Percentiles rank a stretch among this genome's conserved stretches.
Conservation (phyloP, 1,284 basidiomycete genomes). For the Coniferiporia weirii region DNA sequence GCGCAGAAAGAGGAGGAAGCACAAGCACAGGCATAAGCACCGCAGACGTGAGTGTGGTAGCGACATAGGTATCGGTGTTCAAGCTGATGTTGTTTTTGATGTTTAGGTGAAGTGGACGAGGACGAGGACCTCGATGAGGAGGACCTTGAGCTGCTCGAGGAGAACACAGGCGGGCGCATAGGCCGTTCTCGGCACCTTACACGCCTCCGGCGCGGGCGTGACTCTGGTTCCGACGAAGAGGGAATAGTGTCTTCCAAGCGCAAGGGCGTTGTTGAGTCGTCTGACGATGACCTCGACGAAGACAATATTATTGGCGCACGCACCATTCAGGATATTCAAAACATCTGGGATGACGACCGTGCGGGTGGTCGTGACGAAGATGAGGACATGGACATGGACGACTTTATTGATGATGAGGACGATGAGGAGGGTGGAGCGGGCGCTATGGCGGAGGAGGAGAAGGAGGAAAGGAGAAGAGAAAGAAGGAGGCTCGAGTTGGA, state of each 20-base stretch:
- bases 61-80: conserved; percentile 3
- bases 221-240: conserved; percentile 57
- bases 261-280: conserved; percentile 54
- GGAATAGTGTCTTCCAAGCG: conserved; percentile 55
- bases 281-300: conserved; percentile 68
- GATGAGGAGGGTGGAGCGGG: conserved; percentile 73
- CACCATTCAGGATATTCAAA: conserved; percentile 64
- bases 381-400: conserved; percentile 65
- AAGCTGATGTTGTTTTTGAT: conserved; percentile 11
- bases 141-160: conserved; percentile 89
- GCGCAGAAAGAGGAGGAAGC: conserved; percentile 53
- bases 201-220: conserved; percentile 67
- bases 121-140: conserved; percentile 87
- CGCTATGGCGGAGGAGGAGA: conserved; percentile 66
- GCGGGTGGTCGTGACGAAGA: conserved; percentile 55
- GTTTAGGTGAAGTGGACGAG: conserved; percentile 47
- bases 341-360: conserved; percentile 83
- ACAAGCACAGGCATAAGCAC: conserved; percentile 30
- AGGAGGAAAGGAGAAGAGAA: conserved; percentile 68
- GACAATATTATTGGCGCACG: conserved; percentile 23
- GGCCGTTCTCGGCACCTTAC: conserved; percentile 53
- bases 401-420: conserved; percentile 91
- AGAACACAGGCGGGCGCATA: conserved; percentile 84
- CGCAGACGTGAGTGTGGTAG: conserved; percentile 45
- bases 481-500: conserved; percentile 59